A percentile compares a stretch with the other conserved stretches of the same genome.
These are phyloP conservation scores for Albifimbria verrucaria DNA, from an alignment of 2,329 filamentous ascomycete genomes.

Conservation along the genomic window DNA sequence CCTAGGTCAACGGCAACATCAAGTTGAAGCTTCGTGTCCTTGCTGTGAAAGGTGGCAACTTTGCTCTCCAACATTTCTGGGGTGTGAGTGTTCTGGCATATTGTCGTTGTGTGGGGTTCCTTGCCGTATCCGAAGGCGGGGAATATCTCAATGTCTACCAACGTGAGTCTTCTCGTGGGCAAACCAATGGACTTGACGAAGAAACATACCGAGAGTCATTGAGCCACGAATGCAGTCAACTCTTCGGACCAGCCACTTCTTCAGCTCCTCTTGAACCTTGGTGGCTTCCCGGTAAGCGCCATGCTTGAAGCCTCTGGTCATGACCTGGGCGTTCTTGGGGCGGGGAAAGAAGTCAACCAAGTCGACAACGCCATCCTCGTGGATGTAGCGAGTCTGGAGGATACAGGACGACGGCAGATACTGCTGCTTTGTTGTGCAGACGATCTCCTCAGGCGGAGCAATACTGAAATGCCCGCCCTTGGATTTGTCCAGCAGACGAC, in stretches of 20 bases:
- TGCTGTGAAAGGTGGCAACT: slow-evolving; percentile 60
- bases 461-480: slow-evolving; percentile 74
- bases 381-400: slow-evolving; percentile 73
- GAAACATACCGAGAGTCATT: slow-evolving; percentile 53
- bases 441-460: slow-evolving; percentile 45
- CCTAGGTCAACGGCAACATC: slow-evolving; percentile 64
- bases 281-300: slow-evolving; percentile 52
- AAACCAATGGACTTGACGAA: too few relatives aligned
- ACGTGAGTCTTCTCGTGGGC: slow-evolving; percentile 7
- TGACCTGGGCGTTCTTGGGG: slow-evolving; percentile 55
- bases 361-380: slow-evolving; percentile 71
- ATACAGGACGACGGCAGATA: slow-evolving; percentile 75
- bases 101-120: slow-evolving; percentile 57
- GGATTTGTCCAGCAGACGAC: slow-evolving; percentile 68
- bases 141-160: slow-evolving; percentile 63
- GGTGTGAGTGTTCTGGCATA: slow-evolving; percentile 42
- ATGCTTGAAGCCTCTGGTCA: slow-evolving; percentile 44
- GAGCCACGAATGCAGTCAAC: slow-evolving; percentile 69
- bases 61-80: slow-evolving; percentile 46
- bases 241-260: slow-evolving; percentile 67
- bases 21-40: slow-evolving; percentile 59
- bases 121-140: slow-evolving; percentile 70
- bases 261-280: slow-evolving; percentile 58
- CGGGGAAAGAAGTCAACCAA: slow-evolving; percentile 74
- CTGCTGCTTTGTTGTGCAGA: slow-evolving; percentile 70